These are phyloP conservation scores for Sporothrix dimorphospora DNA, from an alignment of 2,329 filamentous ascomycete species.

Conservation along the genomic window DNA sequence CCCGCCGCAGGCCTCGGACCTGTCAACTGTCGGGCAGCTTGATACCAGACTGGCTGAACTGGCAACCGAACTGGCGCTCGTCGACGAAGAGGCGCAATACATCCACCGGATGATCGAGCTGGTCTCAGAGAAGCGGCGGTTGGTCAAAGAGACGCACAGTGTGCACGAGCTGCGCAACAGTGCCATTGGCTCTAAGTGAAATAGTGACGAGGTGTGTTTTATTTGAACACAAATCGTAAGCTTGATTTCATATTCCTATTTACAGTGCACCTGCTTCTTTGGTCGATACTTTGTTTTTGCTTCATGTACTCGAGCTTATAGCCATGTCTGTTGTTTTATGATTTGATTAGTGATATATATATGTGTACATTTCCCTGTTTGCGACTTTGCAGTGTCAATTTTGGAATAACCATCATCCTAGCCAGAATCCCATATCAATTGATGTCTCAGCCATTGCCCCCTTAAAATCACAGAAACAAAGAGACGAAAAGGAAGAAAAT, in stretches of 20 bases:
- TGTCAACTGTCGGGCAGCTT: background rate
- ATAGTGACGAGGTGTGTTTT: background rate
- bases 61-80: slow-evolving; percentile 5
- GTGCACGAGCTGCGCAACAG: background rate
- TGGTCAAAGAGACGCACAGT: background rate
- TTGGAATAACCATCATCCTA: background rate
- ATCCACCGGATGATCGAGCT: slow-evolving; percentile 18
- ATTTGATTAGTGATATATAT: slow-evolving; percentile 10
- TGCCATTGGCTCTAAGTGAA: background rate
- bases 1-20: background rate
- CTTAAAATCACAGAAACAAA: background rate
- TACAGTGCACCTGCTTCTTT: background rate
- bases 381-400: slow-evolving; percentile 11
- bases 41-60: background rate
- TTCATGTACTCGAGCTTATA: background rate
- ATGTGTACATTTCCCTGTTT: background rate
- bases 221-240: background rate
- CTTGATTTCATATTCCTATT: background rate
- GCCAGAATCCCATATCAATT: slow-evolving; percentile 2
- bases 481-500: background rate
- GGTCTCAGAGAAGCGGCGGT: slow-evolving; percentile 14
- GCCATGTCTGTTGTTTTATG: background rate
- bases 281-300: background rate
- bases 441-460: background rate
- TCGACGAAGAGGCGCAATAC: slow-evolving; percentile 12